These are phyloP conservation scores for Fonsecaea pugnacius DNA, from an alignment of 2,329 filamentous ascomycete species.

Conservation along the genomic window DNA sequence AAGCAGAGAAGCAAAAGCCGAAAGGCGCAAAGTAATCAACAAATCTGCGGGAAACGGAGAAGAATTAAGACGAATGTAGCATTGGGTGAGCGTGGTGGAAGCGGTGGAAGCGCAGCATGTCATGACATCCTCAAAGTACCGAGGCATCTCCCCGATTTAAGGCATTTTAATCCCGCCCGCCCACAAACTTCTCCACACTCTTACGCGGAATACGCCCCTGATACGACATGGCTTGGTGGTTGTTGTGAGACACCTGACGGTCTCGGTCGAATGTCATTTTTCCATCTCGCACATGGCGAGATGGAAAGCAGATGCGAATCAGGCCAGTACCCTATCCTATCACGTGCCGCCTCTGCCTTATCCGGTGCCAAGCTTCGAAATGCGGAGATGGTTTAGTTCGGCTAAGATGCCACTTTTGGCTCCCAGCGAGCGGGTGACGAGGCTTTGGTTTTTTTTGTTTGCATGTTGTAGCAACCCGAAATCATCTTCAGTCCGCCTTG, in stretches of 20 bases:
- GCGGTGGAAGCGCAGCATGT: conserved; percentile 2
- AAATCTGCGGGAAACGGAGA: conserved; percentile 8
- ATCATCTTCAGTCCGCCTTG: background rate
- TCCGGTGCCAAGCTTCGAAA: background rate
- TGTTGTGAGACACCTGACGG: background rate
- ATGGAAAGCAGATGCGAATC: background rate
- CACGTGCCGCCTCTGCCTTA: background rate
- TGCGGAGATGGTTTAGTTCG: background rate
- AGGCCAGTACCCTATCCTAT: background rate
- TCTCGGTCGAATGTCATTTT: background rate
- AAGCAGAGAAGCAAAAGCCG: conserved; percentile 2
- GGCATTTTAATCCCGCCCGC: background rate
- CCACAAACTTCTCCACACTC: conserved; percentile 13
- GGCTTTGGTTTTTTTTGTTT: background rate
- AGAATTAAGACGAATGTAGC: conserved; percentile 1
- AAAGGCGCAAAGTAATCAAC: conserved; percentile 22
- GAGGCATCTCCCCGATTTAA: conserved; percentile 21
- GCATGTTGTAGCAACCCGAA: background rate
- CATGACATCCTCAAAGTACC: conserved; percentile 18
- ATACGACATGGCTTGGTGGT: background rate
- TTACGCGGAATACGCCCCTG: background rate
- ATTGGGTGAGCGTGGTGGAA: background rate
- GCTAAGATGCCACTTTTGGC: background rate
- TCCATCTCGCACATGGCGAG: background rate
- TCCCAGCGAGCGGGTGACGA: background rate